phyloP scores from a whole-genome alignment of 2,329 filamentous ascomycete genomes.

The Fonsecaea pugnacius region DNA sequence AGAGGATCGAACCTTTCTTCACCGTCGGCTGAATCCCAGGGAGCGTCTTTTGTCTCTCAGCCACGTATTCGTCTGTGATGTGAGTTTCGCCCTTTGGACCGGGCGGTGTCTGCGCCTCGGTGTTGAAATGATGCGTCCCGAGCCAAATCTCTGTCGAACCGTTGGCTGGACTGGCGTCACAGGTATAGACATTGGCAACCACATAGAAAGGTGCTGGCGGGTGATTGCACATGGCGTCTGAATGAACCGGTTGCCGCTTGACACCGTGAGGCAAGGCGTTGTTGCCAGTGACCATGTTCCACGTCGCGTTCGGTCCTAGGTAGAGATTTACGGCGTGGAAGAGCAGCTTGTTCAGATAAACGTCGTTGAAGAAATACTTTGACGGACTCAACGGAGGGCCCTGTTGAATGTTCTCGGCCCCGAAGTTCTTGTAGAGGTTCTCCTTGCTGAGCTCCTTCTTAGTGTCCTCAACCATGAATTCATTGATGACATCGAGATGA shows the following conservation, averaged over 20 bases:
- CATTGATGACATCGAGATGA: constrained; percentile 53
- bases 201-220: constrained; percentile 51
- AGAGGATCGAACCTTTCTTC: constrained; percentile 58
- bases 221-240: constrained; percentile 53
- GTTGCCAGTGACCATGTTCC: constrained; percentile 41
- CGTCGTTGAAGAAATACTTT: constrained; percentile 35
- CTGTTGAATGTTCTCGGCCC: constrained; percentile 48
- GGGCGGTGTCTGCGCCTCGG: constrained; percentile 38
- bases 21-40: constrained; percentile 48
- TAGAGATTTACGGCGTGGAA: constrained; percentile 42
- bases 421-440: constrained; percentile 38
- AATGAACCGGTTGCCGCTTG: constrained; percentile 48
- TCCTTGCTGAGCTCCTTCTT: constrained; percentile 38
- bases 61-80: constrained; percentile 43
- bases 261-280: constrained; percentile 45
- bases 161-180: constrained; percentile 51
- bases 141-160: constrained; percentile 58
- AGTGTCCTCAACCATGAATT: constrained; percentile 58
- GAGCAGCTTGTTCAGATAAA: constrained; percentile 45
- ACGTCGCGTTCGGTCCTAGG: constrained; percentile 41
- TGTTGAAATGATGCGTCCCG: constrained; percentile 51
- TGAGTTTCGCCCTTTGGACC: constrained; percentile 33
- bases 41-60: constrained; percentile 40
- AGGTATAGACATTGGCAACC: constrained; percentile 53
- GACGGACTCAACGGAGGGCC: constrained; percentile 27